Conservation (phyloP, 257 asterid species). For the Ilex asprella region DNA sequence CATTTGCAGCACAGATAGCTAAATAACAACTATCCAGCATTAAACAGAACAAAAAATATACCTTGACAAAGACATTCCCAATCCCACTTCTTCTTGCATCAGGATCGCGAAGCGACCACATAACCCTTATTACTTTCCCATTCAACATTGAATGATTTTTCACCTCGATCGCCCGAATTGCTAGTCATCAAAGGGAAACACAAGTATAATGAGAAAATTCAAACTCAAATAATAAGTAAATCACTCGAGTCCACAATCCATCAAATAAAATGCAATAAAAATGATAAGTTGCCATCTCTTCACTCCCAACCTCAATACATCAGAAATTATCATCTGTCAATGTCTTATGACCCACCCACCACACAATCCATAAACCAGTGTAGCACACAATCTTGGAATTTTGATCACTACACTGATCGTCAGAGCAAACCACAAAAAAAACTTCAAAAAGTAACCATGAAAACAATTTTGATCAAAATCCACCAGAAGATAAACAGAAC, state of each 20-base stretch:
- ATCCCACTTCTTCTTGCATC: slow-evolving; percentile 35
- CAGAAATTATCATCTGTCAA: no score
- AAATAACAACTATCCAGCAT: neutral
- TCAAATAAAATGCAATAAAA: no score
- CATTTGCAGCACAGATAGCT: neutral
- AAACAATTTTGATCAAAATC: neutral
- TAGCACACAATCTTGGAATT: no score
- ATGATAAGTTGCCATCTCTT: no score
- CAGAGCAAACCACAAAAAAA: no score
- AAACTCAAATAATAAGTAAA: neutral
- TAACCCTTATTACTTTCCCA: slow-evolving; percentile 46
- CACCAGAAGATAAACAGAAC: neutral
- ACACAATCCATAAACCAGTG: no score
- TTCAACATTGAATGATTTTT: slow-evolving; percentile 36
- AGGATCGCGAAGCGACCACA: slow-evolving; percentile 47
- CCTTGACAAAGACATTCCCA: slow-evolving; percentile 66
- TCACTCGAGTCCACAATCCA: no score
- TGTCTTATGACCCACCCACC: no score
- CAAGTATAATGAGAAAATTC: neutral
- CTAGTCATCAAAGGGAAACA: slow-evolving; percentile 7
- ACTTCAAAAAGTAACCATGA: no score
- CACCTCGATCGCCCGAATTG: slow-evolving; percentile 27
- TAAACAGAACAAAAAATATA: slow-evolving; percentile 11
- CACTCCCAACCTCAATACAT: no score
- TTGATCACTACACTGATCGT: no score